A percentile compares a stretch with the other conserved stretches of the same genome.
These are phyloP conservation scores for Emericellopsis terricola DNA, from an alignment of 495 filamentous ascomycete genomes.

Conservation along the genomic window DNA sequence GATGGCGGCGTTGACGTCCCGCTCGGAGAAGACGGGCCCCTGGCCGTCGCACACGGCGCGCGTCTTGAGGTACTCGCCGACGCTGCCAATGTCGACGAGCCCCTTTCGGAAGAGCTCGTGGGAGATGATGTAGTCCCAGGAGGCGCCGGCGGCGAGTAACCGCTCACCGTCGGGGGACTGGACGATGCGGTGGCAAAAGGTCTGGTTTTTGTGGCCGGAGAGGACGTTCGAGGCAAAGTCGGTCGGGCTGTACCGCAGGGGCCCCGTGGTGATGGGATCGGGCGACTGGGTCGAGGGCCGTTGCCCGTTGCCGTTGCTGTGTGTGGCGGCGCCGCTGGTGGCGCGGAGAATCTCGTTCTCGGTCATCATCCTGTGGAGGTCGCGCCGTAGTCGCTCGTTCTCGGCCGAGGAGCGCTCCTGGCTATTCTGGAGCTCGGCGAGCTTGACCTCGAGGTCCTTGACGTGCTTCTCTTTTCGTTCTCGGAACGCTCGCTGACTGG, in stretches of 20 bases:
- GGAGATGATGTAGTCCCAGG: slow-evolving; percentile 80
- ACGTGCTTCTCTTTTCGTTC: slow-evolving; percentile 93
- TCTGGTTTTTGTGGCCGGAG: slow-evolving; percentile 36
- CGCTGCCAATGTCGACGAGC: slow-evolving; percentile 64
- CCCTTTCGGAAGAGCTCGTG: slow-evolving; percentile 68
- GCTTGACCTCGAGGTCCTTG: slow-evolving; percentile 76
- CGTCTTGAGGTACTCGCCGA: slow-evolving; percentile 56
- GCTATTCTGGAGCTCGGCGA: slow-evolving; percentile 48
- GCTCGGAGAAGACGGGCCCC: slow-evolving; percentile 78
- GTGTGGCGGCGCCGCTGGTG: slow-evolving; percentile 25
- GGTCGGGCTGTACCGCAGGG: slow-evolving; percentile 54
- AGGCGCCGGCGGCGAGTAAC: slow-evolving; percentile 59
- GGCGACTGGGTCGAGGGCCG: slow-evolving; percentile 6
- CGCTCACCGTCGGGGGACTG: slow-evolving; percentile 53
- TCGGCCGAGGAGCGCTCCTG: slow-evolving; percentile 31
- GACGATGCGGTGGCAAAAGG: slow-evolving; percentile 50
- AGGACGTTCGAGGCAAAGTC: slow-evolving; percentile 45
- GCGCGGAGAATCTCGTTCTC: slow-evolving; percentile 94
- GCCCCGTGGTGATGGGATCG: slow-evolving; percentile 35
- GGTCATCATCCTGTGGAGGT: slow-evolving; percentile 59
- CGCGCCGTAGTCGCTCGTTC: slow-evolving; percentile 65
- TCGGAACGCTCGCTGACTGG: slow-evolving; percentile 86
- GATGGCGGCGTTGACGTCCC: slow-evolving; percentile 54
- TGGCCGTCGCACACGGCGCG: slow-evolving; percentile 77
- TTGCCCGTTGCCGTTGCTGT: neutral